Evolutionary conservation across 2,329 filamentous ascomycete genomes (phyloP).

Genomic region (Bipolaris victoriae): DNA sequence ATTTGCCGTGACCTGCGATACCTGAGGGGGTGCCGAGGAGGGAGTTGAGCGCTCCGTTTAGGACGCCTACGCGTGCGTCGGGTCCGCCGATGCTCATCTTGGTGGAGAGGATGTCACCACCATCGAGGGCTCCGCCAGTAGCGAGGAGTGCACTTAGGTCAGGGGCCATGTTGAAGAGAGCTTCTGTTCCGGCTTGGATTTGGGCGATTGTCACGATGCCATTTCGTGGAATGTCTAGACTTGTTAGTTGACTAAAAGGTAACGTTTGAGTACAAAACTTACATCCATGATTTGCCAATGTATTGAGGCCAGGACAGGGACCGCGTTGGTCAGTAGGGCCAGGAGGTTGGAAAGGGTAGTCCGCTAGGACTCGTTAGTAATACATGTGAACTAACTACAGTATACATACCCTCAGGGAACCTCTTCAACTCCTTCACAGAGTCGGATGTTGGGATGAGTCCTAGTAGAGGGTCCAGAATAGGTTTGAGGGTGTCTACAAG

Average conservation of each 20-base stretch:
- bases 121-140: slow-evolving; percentile 22
- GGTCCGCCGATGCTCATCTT: slow-evolving; percentile 31
- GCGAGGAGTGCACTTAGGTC: slow-evolving; percentile 42
- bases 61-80: slow-evolving; percentile 23
- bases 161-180: slow-evolving; percentile 49
- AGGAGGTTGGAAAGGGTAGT: slow-evolving; percentile 45
- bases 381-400: too few relatives aligned
- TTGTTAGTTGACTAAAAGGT: slow-evolving; percentile 30
- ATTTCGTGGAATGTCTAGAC: slow-evolving; percentile 48
- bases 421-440: slow-evolving; percentile 23
- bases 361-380: slow-evolving; percentile 18
- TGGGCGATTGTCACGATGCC: slow-evolving; percentile 47
- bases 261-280: slow-evolving; percentile 10
- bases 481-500: slow-evolving; percentile 18
- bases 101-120: slow-evolving; percentile 24
- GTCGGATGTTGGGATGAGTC: slow-evolving; percentile 23
- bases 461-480: slow-evolving; percentile 18
- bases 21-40: slow-evolving; percentile 35
- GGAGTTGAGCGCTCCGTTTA: slow-evolving; percentile 39
- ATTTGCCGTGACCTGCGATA: slow-evolving; percentile 29
- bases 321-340: slow-evolving; percentile 50
- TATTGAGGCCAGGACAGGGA: slow-evolving; percentile 47
- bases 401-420: slow-evolving; percentile 23
- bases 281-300: slow-evolving; percentile 7
- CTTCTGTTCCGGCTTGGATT: slow-evolving; percentile 39